phyloP scores from a whole-genome alignment of 1,139 yeast genomes.

The Cylindricascospora bacillispora region DNA sequence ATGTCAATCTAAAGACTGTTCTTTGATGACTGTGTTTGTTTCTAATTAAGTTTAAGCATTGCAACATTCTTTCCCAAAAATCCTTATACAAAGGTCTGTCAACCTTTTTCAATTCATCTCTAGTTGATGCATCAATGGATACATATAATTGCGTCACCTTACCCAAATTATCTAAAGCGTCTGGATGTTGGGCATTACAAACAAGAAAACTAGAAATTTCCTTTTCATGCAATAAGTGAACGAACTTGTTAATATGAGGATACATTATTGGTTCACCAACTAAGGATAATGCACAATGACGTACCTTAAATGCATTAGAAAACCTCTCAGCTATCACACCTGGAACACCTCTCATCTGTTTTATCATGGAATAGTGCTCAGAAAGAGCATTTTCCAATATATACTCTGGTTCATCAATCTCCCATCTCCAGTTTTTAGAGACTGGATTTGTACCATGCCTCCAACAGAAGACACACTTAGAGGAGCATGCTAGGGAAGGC shows the following conservation, averaged over 20 bases:
- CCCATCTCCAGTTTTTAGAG: constrained; percentile 95
- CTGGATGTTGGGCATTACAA: constrained; percentile 94
- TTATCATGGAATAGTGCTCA: constrained; percentile 84
- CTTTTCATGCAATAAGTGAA: constrained; percentile 62
- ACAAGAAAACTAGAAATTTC: constrained; percentile 79
- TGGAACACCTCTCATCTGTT: constrained; percentile 92
- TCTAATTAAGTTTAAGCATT: constrained; percentile 68
- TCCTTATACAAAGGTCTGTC: constrained; percentile 85
- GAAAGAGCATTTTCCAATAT: constrained; percentile 74
- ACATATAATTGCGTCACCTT: constrained; percentile 87
- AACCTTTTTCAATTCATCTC: constrained; percentile 63
- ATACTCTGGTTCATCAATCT: constrained; percentile 76
- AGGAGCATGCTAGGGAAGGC: constrained; percentile 85
- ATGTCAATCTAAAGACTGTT: constrained; percentile 80
- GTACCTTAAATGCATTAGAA: constrained; percentile 78
- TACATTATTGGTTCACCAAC: constrained; percentile 94
- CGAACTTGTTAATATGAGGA: constrained; percentile 79
- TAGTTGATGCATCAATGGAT: constrained; percentile 85
- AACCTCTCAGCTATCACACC: constrained; percentile 85
- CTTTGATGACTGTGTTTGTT: constrained; percentile 68
- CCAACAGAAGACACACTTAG: constrained; percentile 96
- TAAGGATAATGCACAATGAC: constrained; percentile 81
- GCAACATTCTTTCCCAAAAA: constrained; percentile 80
- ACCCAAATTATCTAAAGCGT: constrained; percentile 50
- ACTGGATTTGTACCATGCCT: constrained; percentile 96